A percentile compares a stretch with the other conserved stretches of the same genome.
Evolutionary conservation across 441 rosid species (phyloP).

Genomic region (Pelargonium citronellum): DNA sequence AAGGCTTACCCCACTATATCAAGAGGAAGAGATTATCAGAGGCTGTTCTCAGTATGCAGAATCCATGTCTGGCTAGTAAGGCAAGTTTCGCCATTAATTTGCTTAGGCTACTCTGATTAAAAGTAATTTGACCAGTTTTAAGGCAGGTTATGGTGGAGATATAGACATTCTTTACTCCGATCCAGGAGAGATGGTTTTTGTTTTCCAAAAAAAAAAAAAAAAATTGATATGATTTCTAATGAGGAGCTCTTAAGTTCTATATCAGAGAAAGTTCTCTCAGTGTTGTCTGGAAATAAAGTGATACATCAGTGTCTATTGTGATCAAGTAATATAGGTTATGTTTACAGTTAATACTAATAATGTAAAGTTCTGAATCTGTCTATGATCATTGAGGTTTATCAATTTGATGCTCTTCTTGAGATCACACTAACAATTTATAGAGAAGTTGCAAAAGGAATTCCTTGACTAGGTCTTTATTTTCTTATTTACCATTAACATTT

Average conservation of each 20-base stretch:
- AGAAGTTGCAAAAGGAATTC: slow-evolving; percentile 7
- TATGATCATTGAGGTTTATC: slow-evolving; percentile 1
- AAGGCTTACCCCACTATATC: slow-evolving; percentile 21
- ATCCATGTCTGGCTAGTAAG: slow-evolving; percentile 35
- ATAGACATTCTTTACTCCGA: background rate
- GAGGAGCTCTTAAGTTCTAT: too few species aligned
- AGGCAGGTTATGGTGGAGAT: background rate
- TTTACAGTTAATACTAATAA: background rate
- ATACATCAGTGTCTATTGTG: background rate
- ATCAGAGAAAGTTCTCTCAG: too few species aligned
- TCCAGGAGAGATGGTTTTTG: too few species aligned
- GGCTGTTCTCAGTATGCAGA: slow-evolving; percentile 26
- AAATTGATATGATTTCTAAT: too few species aligned
- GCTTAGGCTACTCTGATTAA: background rate
- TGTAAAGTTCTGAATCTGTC: background rate
- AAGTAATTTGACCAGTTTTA: background rate
- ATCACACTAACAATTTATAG: background rate
- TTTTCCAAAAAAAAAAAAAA: too few species aligned
- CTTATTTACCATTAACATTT: background rate
- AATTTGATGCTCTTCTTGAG: background rate
- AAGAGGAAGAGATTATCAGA: slow-evolving; percentile 29
- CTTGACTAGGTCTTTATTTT: background rate
- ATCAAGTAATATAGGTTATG: background rate
- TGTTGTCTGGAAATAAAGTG: background rate
- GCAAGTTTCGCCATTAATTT: slow-evolving; percentile 30